Base-by-base conservation (phyloP, 2,329 filamentous ascomycete species). In the Orbilia brochopaga region DNA sequence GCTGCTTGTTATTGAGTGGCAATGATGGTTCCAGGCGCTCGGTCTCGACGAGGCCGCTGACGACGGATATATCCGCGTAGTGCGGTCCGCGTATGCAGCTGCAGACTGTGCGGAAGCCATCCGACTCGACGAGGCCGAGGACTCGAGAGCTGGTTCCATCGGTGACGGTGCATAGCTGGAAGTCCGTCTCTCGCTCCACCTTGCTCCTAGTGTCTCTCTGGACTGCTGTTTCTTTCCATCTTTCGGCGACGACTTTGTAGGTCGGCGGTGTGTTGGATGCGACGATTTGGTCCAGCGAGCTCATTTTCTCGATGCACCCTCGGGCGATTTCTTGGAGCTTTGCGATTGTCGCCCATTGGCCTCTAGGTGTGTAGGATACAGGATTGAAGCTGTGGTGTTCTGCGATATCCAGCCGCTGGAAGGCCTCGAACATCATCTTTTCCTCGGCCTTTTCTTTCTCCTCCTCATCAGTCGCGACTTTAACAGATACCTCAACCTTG, bases 101-200 rank as follows among this genome's bases (percentile, higher is more conserved):
- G 51, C 67, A 72, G 10, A 72, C 51, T 2, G 67, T 72, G 40
- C 67, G 50, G 55, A 56, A 72, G 17, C 60, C 67, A 52, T 72
- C 60, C 13, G 67, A 72, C n/a, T 72, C 56, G 10, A 72, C 54
- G 7, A 60, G 42, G 1, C 55, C 67, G 6, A 70, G 58, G 2
- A 55, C 1, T 7, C 66, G 59, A 10, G 66, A 63, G 17, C 48
- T 44, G 6, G 48, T 37, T 15, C 48, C 50, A 30, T 60, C 58
- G 1, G 2, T 55, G 8, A 59, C 54, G 15, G 66, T 64, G 50
- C 66, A 70, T 24, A 55, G 48, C 23, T 70, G 66, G 15, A 44
- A 59, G 21, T 70, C 66, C 8, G 17, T 44, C 21, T 63, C 54
- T n/a, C 54, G 58, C 15, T 59, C 59, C 19, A 60, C 66, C 51